Base-by-base conservation (phyloP, 345 rosid species). In the Pseudoturritis turrita region DNA sequence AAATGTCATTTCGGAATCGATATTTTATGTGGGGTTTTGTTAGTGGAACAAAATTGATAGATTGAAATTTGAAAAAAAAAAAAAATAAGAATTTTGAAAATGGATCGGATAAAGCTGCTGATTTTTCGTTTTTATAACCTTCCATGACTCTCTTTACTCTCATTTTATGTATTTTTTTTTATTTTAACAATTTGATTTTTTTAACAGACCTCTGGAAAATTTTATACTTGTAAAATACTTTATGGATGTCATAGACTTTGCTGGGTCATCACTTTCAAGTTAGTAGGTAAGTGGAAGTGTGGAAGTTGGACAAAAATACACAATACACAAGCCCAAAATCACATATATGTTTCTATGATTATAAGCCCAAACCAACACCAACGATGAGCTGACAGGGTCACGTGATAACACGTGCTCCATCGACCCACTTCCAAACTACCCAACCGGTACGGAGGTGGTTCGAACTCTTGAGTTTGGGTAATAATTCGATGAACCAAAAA, bases 401-500 rank as follows among this genome's bases (percentile, higher is more conserved):
- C 77, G 70, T 72, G 76, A 52, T 1, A 21, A 15, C 54, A 71
- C 75, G 76, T 71, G 62, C 43, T 50, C 33, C 19, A 62, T 71
- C 35, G 4, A 28, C 11, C 72, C 53, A 40, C 35, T 43, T 21
- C n/a, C n/a, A n/a, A n/a, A n/a, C n/a, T n/a, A n/a, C 29, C 55
- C 36, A 69, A 63, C 64, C 76, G 76, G 76, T 63, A 44, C 70
- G 44, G 31, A 63, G 21, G 49, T n/a, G n/a, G n/a, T 54, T 71
- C 21, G 22, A 18, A 28, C 52, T 71, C 41, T 23, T 13, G 18
- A 29, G 33, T 29, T 12, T 23, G 47, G 49, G 37, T 47, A 33
- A 29, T 22, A 33, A 53, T 54, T 0, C 36, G 41, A 55, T 21
- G 43, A 58, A 74, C 62, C 46, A 47, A 56, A 25, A 65, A 46